Evolutionary conservation across 1,139 yeast species (phyloP).

Genomic region (Meyerozyma carpophila): DNA sequence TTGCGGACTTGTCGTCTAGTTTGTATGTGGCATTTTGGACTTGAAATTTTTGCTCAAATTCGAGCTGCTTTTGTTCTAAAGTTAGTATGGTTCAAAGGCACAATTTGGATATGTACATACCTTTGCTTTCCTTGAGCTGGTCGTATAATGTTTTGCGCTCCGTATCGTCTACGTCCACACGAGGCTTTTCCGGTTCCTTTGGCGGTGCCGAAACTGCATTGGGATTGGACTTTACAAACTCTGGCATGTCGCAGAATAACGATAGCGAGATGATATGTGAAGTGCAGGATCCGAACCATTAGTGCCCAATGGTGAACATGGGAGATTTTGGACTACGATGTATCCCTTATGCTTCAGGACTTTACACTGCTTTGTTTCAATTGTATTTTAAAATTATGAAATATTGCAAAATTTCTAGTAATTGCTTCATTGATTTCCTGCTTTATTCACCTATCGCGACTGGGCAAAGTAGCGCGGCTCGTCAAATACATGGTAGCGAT

Average conservation of each 20-base stretch:
- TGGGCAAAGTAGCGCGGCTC: constrained; percentile 74
- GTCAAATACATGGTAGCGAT: constrained; percentile 88
- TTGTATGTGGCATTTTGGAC: constrained; percentile 13
- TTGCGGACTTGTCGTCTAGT: constrained; percentile 11
- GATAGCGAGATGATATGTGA: not conserved
- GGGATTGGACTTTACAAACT: constrained; percentile 2
- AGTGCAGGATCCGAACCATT: not conserved
- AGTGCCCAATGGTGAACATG: no score
- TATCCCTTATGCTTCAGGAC: not conserved
- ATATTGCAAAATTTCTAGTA: not conserved
- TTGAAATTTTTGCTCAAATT: constrained; percentile 12
- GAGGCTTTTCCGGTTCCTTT: not conserved
- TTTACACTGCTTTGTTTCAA: no score
- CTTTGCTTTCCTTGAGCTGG: constrained; percentile 12
- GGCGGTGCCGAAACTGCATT: not conserved
- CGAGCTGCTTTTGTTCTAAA: constrained; percentile 12
- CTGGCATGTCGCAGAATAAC: constrained; percentile 1
- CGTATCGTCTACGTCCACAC: not conserved
- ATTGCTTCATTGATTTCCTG: no score
- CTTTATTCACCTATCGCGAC: not conserved
- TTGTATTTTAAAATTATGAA: not conserved
- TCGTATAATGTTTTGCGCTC: constrained; percentile 12
- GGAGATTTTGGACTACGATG: not conserved
- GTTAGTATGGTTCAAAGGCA: constrained; percentile 6
- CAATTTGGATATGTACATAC: constrained; percentile 7